Base-by-base conservation (phyloP, 1,139 yeast genomes). In the Yamadazyma diddensiae region DNA sequence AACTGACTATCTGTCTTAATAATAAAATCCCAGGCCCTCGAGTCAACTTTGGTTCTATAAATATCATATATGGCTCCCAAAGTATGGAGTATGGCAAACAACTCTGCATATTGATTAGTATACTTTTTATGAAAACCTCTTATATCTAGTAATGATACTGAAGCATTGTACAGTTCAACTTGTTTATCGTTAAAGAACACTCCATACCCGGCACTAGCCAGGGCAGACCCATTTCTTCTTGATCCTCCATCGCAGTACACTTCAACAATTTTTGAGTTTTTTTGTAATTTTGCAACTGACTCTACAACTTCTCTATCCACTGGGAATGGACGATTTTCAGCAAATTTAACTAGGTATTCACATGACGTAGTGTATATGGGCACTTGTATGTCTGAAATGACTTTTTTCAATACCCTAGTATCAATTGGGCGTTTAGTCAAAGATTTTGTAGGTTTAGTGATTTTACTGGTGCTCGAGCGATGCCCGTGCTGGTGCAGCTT, bases 21-120 rank as follows among this genome's bases (percentile, higher is more conserved):
- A 8, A 38, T 50, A 34, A 26, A 32, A 7, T 10, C 5, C 20
- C 20, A 18, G 9, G 11, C 58, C 65, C 14, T n/a, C 5, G n/a
- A 21, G 5, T 21, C n/a, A 10, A 10, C n/a, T 10, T 6, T 9
- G 9, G 20, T 18, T 18, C 20, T 18, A n/a, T 21, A 21, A 11
- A 25, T n/a, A 5, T 25, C 20, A 33, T 57, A 43, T 9, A 78
- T 65, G 7, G 52, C 46, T 6, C 53, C 50, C 33, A 82, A 53
- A 0, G 94, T 94, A 28, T 66, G 67, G 5, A 59, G 53, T 15
- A 84, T 65, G 0, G 94, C 97, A 13, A 62, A 53, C 14, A 88
- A 65, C 55, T 90, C 97, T 2, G 94, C 94, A 28, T 88, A 62
- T 46, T 84, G 90, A 49, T 87, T 90, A 0, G 95, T 87, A 25